Conservation (phyloP, 345 rosid species). For the Ceriops tagal region DNA sequence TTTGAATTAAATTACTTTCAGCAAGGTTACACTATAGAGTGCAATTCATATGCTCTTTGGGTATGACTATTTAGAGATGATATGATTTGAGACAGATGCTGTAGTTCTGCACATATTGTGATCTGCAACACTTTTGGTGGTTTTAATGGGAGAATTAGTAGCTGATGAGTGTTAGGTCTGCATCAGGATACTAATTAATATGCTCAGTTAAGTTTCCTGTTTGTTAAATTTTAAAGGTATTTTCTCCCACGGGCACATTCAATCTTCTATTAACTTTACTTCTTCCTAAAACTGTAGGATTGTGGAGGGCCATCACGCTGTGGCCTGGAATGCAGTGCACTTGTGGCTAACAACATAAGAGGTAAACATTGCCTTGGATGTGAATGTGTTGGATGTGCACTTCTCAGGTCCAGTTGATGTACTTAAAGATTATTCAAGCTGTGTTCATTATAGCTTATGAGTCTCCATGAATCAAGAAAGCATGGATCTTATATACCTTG, state of each 20-base stretch:
- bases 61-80: background rate
- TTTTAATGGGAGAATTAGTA: background rate
- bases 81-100: background rate
- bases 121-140: background rate
- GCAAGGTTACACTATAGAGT: background rate
- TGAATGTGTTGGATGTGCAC: background rate
- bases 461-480: background rate
- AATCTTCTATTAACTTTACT: background rate
- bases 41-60: background rate
- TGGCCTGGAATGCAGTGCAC: slow-evolving; percentile 80
- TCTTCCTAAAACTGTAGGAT: slow-evolving; percentile 38
- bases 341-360: slow-evolving; percentile 49
- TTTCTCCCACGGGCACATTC: background rate
- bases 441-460: too few relatives aligned
- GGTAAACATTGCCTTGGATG: slow-evolving; percentile 43
- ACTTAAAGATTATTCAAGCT: background rate
- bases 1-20: background rate
- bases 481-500: background rate
- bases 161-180: background rate
- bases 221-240: background rate
- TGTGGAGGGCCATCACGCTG: slow-evolving; percentile 82
- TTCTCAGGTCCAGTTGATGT: background rate
- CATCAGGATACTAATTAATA: background rate
- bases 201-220: background rate
- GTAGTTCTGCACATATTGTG: background rate